Conservation (phyloP, 108 stramenopile species). For the Skeletonema costatum region DNA sequence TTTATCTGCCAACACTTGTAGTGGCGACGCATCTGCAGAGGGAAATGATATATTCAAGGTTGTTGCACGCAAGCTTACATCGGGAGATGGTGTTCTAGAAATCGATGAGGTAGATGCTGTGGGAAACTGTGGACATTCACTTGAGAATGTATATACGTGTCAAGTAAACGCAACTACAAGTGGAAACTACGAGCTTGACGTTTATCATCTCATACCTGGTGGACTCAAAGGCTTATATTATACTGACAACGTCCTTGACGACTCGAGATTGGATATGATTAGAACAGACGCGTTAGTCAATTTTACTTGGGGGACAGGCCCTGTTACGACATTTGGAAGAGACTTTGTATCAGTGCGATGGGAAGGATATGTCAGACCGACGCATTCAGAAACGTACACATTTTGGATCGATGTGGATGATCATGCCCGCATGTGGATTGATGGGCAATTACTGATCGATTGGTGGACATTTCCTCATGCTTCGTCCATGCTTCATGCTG, state of each 20-base stretch:
- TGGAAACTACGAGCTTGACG: slow-evolving; percentile 40
- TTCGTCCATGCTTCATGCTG: slow-evolving; percentile 23
- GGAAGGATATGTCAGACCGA: slow-evolving; percentile 38
- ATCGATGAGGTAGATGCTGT: slow-evolving; percentile 9
- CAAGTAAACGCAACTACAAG: slow-evolving; percentile 17
- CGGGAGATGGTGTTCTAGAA: background rate
- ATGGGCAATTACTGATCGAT: slow-evolving; percentile 44
- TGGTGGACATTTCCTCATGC: slow-evolving; percentile 36
- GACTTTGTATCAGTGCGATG: slow-evolving; percentile 46
- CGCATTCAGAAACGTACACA: slow-evolving; percentile 27
- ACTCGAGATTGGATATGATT: slow-evolving; percentile 17
- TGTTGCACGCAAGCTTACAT: slow-evolving; percentile 18
- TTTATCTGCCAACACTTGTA: slow-evolving; percentile 27
- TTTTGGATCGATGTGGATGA: slow-evolving; percentile 50
- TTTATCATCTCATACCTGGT: slow-evolving; percentile 33
- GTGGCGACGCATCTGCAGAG: background rate
- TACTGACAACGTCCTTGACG: slow-evolving; percentile 38
- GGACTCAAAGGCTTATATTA: slow-evolving; percentile 52
- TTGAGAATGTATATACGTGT: slow-evolving; percentile 37
- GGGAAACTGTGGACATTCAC: slow-evolving; percentile 29
- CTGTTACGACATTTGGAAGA: slow-evolving; percentile 33
- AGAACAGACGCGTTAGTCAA: slow-evolving; percentile 47
- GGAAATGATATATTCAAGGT: slow-evolving; percentile 37
- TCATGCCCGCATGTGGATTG: slow-evolving; percentile 49
- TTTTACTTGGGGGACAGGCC: slow-evolving; percentile 40